Evolutionary conservation across 768 basidiomycete species (phyloP), one percentile per base, ranked within the genome.

Genomic region (Naganishia onofrii): DNA sequence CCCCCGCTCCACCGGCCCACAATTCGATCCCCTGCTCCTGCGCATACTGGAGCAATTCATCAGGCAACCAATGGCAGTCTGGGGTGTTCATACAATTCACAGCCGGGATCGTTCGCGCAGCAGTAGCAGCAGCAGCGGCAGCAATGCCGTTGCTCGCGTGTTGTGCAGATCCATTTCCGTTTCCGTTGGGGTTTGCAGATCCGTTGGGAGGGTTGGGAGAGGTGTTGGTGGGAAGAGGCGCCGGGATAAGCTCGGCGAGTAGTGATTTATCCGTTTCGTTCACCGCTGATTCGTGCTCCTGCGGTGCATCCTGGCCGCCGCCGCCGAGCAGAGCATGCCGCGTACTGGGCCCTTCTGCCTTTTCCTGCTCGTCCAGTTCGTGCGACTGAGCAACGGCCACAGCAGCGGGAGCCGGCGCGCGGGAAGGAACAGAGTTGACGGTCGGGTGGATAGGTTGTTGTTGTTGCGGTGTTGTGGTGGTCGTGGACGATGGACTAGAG

Each of bases 1-100:
- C 78, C 3, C 79, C 79, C 17, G 74, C 75, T n/a, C 78, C 77
- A 3, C 79, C 79, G 10, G 79, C 79, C 79, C 79, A 80, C 0
- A 80, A 66, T 42, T 78, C 74, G 1, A 80, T 71, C 19, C 74
- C 76, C 3, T 71, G 53, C 42, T 73, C 71, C 67, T 63, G 75
- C 0, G 79, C 79, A 53, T 70, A 80, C 2, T 36, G 70, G 23
- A 73, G 71, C 58, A 79, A 76, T 29, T 77, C 78, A 29, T 74
- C 68, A 2, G 79, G 79, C 48, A 80, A 58, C 67, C 70, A 72
- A 74, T 79, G 78, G 66, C 79, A 80, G 67, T 80, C 79, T 21
- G 79, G 79, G 23, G 79, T 80, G 66, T 79, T 78, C 56, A 80
- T 46, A 32, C 76, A 68, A 56, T 80, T 80, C 55, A 80, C 73